phyloP scores from a whole-genome alignment of 2,329 filamentous ascomycete genomes.

The Pseudocercospora cruenta region DNA sequence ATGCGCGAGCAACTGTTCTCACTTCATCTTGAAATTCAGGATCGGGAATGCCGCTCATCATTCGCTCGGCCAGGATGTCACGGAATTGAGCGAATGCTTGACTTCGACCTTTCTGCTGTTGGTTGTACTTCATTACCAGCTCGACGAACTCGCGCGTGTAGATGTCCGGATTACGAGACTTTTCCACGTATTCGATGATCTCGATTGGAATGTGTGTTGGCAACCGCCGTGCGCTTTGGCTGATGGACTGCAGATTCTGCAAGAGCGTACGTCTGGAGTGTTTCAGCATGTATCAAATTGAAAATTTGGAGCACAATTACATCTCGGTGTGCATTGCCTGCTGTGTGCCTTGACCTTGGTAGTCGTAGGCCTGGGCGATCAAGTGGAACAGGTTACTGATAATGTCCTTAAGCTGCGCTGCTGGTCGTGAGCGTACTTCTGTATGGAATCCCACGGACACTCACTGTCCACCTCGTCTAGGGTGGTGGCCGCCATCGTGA shows the following conservation, averaged over 20 bases:
- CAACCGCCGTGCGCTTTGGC: constrained; percentile 52
- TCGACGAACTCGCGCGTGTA: constrained; percentile 70
- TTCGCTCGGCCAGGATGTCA: constrained; percentile 62
- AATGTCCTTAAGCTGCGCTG: constrained; percentile 61
- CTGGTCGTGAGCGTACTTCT: constrained; percentile 13
- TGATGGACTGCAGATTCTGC: constrained; percentile 57
- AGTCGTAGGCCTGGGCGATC: constrained; percentile 62
- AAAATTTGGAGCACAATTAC: constrained; percentile 39
- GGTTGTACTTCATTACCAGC: constrained; percentile 64
- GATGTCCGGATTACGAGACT: constrained; percentile 67
- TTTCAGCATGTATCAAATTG: constrained; percentile 13
- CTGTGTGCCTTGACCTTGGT: constrained; percentile 60
- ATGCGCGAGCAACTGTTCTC: constrained; percentile 52
- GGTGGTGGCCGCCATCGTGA: constrained; percentile 35
- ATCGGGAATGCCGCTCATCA: constrained; percentile 62
- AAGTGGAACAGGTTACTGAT: constrained; percentile 65
- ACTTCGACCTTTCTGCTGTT: constrained; percentile 63
- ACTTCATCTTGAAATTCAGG: constrained; percentile 60
- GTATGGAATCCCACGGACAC: not conserved
- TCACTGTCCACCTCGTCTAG: constrained; percentile 39
- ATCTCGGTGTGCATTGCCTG: constrained; percentile 62
- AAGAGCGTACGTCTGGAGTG: constrained; percentile 55
- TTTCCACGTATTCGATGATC: constrained; percentile 67
- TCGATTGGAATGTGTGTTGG: constrained; percentile 62
- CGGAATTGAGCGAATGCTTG: constrained; percentile 63